A percentile compares a stretch with the other conserved stretches of the same genome.
These are phyloP conservation scores for Martensiomyces pterosporus DNA, from an alignment of 192 early-diverging fungal genomes.

Conservation along the genomic window DNA sequence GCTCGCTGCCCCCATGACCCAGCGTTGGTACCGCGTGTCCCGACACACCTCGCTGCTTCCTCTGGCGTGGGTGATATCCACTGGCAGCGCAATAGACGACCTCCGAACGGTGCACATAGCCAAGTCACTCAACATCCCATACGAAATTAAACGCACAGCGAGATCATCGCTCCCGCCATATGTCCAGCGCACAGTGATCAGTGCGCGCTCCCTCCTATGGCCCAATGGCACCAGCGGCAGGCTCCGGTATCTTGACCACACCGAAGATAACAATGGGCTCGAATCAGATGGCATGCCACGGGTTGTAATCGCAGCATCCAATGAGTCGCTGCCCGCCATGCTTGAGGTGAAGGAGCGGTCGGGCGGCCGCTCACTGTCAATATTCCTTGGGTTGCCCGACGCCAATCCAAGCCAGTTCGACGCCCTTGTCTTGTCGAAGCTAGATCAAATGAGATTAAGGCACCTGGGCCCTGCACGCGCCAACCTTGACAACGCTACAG, in stretches of 20 bases:
- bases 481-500: slow-evolving; percentile 34
- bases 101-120: slow-evolving; percentile 19
- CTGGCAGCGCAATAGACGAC: slow-evolving; percentile 10
- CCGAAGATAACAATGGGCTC: slow-evolving; percentile 2
- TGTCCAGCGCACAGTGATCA: slow-evolving; percentile 3
- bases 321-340: slow-evolving; percentile 21
- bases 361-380: slow-evolving; percentile 8
- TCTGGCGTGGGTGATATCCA: slow-evolving; percentile 31
- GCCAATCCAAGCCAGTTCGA: slow-evolving; percentile 28
- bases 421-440: slow-evolving; percentile 27
- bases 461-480: slow-evolving; percentile 35
- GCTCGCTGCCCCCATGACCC: too few relatives aligned
- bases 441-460: slow-evolving; percentile 42
- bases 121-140: slow-evolving; percentile 15
- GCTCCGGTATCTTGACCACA: slow-evolving; percentile 4
- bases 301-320: slow-evolving; percentile 31
- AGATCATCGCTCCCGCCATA: slow-evolving; percentile 1
- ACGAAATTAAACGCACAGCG: slow-evolving; percentile 11
- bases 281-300: slow-evolving; percentile 16
- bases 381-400: slow-evolving; percentile 30
- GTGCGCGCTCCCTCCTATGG: slow-evolving; percentile 6
- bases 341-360: slow-evolving; percentile 24
- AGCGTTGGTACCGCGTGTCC: too few relatives aligned
- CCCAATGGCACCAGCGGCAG: neutral
- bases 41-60: slow-evolving; percentile 41